phyloP scores from a whole-genome alignment of 345 rosid species.

The Brassica incana region DNA sequence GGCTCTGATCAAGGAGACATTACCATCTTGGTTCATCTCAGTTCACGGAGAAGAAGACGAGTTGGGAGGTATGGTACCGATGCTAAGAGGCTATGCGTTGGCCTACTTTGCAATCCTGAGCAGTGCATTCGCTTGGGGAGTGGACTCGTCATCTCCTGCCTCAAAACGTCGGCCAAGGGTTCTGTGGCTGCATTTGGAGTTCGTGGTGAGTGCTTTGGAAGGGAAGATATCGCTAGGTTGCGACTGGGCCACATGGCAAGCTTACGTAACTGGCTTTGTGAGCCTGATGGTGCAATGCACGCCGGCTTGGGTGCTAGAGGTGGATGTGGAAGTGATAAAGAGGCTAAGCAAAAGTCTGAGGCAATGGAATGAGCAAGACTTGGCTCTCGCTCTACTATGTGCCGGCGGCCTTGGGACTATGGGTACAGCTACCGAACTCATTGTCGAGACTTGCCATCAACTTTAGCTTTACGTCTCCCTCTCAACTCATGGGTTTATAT shows the following conservation, averaged over 20 bases:
- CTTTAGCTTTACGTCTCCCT: slow-evolving; percentile 7
- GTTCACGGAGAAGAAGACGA: slow-evolving; percentile 57
- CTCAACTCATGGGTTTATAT: background rate
- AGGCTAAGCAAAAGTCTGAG: slow-evolving; percentile 79
- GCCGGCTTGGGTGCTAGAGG: slow-evolving; percentile 78
- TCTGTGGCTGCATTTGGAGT: slow-evolving; percentile 68
- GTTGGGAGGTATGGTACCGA: slow-evolving; percentile 61
- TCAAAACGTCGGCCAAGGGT: slow-evolving; percentile 65
- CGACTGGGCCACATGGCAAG: slow-evolving; percentile 73
- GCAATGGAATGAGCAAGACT: slow-evolving; percentile 79
- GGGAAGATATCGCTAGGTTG: slow-evolving; percentile 92
- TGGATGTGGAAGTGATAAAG: slow-evolving; percentile 66
- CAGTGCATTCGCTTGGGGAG: slow-evolving; percentile 92
- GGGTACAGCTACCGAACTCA: slow-evolving; percentile 73
- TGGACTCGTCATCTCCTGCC: slow-evolving; percentile 60
- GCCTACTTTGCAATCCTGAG: slow-evolving; percentile 79
- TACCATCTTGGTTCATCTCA: slow-evolving; percentile 95
- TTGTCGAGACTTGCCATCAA: slow-evolving; percentile 46
- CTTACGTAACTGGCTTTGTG: slow-evolving; percentile 77
- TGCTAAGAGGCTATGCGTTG: slow-evolving; percentile 84
- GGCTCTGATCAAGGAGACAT: slow-evolving; percentile 70
- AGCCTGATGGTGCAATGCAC: slow-evolving; percentile 72
- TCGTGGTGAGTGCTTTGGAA: slow-evolving; percentile 78
- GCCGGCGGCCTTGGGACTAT: slow-evolving; percentile 64
- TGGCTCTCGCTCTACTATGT: slow-evolving; percentile 70